Base-by-base conservation (phyloP, 2,329 filamentous ascomycete genomes). In the Plenodomus lindquistii region DNA sequence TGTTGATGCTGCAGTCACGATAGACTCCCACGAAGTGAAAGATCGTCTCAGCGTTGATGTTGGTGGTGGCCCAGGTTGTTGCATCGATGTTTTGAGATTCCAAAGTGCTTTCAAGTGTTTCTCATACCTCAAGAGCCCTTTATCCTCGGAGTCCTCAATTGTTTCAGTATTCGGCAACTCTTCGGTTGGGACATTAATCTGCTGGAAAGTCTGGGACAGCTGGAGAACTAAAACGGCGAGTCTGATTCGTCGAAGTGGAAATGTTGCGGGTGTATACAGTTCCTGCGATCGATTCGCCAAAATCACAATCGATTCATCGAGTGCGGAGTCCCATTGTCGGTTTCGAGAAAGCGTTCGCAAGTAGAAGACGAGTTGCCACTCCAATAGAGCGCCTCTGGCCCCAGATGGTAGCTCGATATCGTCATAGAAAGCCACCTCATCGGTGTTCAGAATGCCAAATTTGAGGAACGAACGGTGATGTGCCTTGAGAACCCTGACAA, bases 401-500 rank as follows among this genome's bases (percentile, higher is more conserved):
- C 54, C 55, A 11, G 51, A 19, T 1, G 59, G 41, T 19, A 75
- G 50, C 2, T 56, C 48, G 8, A 49, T 41, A 24, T 74, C 60
- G 45, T 78, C 74, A 37, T 72, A 71, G 18, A 67, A 67, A 3
- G 62, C 65, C 1, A 57, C 82, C 43, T 86, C 81, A 37, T 80
- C 53, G 3, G 76, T 62, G 74, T 79, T n/a, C 77, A 80, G 43
- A 75, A 75, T 47, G 81, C 63, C 60, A 29, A 55, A 51, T 40
- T 60, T 67, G 27, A 68, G 42, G 38, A 65, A 67, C 15, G 87
- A 75, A 54, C 84, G 85, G 21, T 85, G 76, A 42, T 88, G 78
- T 3, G 81, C 79, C 18, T 79, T 79, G 13, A 88, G 70, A 0
- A 84, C 79, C 29, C 86, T 79, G 7, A 80, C 85, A 8, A 89